Evolutionary conservation across 192 early-diverging fungal species (phyloP).

Genomic region (Oehlia diaphana): DNA sequence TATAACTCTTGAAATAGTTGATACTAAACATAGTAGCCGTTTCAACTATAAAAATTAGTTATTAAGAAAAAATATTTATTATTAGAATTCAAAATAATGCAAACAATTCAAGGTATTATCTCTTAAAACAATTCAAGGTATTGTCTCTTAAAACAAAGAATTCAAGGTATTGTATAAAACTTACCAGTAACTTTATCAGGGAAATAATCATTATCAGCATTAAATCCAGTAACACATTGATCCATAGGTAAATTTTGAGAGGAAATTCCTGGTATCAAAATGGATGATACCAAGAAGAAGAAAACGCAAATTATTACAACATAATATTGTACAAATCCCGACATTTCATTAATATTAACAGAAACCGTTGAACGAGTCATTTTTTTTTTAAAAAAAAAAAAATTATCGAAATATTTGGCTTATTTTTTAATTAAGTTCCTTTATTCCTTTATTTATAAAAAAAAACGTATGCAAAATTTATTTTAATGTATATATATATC

Average conservation of each 20-base stretch:
- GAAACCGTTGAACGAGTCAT: not conserved
- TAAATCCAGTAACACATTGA: conserved; percentile 36
- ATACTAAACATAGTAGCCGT: conserved; percentile 61
- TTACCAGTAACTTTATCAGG: conserved; percentile 46
- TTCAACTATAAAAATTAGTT: conserved; percentile 36
- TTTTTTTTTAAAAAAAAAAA: not conserved
- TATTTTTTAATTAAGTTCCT: too few species aligned
- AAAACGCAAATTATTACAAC: conserved; percentile 1
- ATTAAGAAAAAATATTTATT: not conserved
- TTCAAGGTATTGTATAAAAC: not conserved
- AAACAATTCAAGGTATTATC: too few species aligned
- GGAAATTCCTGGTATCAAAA: not conserved
- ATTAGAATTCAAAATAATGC: not conserved
- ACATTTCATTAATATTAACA: not conserved
- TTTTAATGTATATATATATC: too few species aligned
- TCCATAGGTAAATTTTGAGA: not conserved
- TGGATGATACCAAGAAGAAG: not conserved
- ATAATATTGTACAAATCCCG: not conserved
- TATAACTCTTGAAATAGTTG: conserved; percentile 63
- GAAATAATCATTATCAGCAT: conserved; percentile 50
- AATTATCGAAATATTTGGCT: not conserved
- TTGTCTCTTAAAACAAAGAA: not conserved
- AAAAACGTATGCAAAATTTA: too few species aligned
- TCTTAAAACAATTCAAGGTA: too few species aligned
- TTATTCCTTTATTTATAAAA: too few species aligned